Evolutionary conservation across 208 protist species (phyloP), one percentile per base, ranked within the genome.

Genomic region (Acanthamoeba royreba): DNA sequence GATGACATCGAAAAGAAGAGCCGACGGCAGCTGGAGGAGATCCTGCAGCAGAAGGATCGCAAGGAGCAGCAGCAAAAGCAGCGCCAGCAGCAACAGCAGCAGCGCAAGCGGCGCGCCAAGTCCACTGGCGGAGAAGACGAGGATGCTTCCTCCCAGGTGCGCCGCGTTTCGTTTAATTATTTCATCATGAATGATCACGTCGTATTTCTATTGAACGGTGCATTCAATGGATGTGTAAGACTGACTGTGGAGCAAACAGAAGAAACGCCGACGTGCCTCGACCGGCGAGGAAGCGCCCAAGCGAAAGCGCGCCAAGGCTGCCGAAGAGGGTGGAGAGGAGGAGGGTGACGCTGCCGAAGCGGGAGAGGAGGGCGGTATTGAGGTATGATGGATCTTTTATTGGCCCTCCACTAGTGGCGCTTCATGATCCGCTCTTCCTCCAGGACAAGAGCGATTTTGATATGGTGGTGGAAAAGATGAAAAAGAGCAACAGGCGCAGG

Each of bases 31-130:
- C 28, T 88, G 43, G 79, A 88, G 38, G 79, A 38, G 47, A 88
- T 88, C 38, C 38, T 88, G 43, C 79, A 88, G 79, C 79, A 88
- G 33, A 88, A 88, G 79, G 79, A 88, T 46, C 17, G 55, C 43
- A 88, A 88, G 49, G 79, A 88, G 79, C 28, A 88, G 8, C 47
- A 77, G 66, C 25, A 77, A 19, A 8, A 15, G 66, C 33, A 40
- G 45, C n/a, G n/a, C n/a, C n/a, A 31, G n/a, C n/a, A n/a, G 66
- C 66, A 77, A 77, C 19, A 77, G 45, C 38, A 42, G 66, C 7
- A 31, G 66, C 66, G 31, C 33, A 35, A 77, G 35, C 28, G 19
- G 25, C 35, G 66, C 35, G n/a, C n/a, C n/a, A n/a, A n/a, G n/a
- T n/a, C n/a, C n/a, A n/a, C n/a, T n/a, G n/a, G n/a, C n/a, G n/a